Evolutionary conservation across 2,329 filamentous ascomycete species (phyloP), one percentile per base, ranked within the genome.

Genomic region (Epicoccum sorghinum): DNA sequence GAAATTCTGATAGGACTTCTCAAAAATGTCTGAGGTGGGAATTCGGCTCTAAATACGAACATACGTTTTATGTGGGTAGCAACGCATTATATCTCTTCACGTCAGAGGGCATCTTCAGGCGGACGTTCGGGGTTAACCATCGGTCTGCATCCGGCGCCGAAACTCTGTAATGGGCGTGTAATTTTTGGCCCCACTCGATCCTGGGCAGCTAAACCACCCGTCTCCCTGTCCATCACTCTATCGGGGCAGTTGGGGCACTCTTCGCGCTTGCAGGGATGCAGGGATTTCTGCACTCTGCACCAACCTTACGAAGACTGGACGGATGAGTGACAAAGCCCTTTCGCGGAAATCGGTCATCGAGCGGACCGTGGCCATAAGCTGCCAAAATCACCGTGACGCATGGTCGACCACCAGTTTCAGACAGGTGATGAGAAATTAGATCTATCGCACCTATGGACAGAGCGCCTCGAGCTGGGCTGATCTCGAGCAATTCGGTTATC

Each of bases 1-100:
- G 52, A 50, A 49, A 25, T 55, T 57, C 47, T 37, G 35, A 50
- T 29, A 14, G 49, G 51, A 39, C 30, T 47, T 46, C 36, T 41
- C 39, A 36, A 18, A 33, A 4, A 54, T 44, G 39, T 44, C 45
- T 42, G 58, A 58, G 52, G 66, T 62, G 67, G 64, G 60, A 65
- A 58, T 50, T 59, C 57, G 62, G 58, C 56, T 48, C 60, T 68
- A 67, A 71, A 65, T 71, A 69, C 44, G 61, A 56, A 43, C 45
- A 60, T 64, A 57, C 55, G 27, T 29, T 58, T 58, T 64, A 56
- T 46, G 67, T 68, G 70, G 69, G 69, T 61, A 62, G 64, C 61
- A 69, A 66, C 64, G 63, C 69, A 72, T 73, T 72, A 71, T 73
- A 73, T 72, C 71, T 71, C 47, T 69, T 72, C 65, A 64, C 69